phyloP scores from a whole-genome alignment of 2,329 filamentous ascomycete genomes.

The Aspergillus sp. region DNA sequence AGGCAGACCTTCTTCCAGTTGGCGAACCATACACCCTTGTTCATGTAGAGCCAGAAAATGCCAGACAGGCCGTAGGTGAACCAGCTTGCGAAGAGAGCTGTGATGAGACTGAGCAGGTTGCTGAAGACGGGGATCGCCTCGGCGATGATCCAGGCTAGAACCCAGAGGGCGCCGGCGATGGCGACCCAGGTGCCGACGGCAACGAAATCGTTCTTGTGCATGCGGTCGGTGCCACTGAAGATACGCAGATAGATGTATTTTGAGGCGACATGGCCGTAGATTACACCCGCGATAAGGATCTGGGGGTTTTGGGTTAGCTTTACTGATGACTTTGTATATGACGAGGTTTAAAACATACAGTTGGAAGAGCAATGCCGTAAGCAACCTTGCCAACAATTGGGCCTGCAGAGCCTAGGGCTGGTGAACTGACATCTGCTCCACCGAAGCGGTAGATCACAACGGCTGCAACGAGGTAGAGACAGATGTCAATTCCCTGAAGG shows the following conservation, averaged over 20 bases:
- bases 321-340: no score
- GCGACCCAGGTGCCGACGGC: slow-evolving; percentile 59
- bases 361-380: slow-evolving; percentile 68
- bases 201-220: slow-evolving; percentile 51
- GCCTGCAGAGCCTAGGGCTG: slow-evolving; percentile 65
- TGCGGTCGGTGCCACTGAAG: slow-evolving; percentile 60
- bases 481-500: slow-evolving; percentile 59
- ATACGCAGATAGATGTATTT: slow-evolving; percentile 67
- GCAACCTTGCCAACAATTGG: slow-evolving; percentile 60
- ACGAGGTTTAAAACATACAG: slow-evolving; percentile 34
- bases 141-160: slow-evolving; percentile 66
- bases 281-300: slow-evolving; percentile 70
- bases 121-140: slow-evolving; percentile 70
- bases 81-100: slow-evolving; percentile 65
- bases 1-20: slow-evolving; percentile 31
- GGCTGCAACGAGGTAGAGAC: slow-evolving; percentile 65
- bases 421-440: slow-evolving; percentile 61
- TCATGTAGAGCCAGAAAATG: slow-evolving; percentile 40
- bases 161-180: slow-evolving; percentile 58
- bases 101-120: slow-evolving; percentile 64
- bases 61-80: slow-evolving; percentile 55
- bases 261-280: slow-evolving; percentile 65
- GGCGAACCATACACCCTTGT: slow-evolving; percentile 32
- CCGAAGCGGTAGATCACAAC: slow-evolving; percentile 68
- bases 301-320: slow-evolving; percentile 11